Conservation (phyloP, 2,329 filamentous ascomycete species). For the Diaporthe nobilis region DNA sequence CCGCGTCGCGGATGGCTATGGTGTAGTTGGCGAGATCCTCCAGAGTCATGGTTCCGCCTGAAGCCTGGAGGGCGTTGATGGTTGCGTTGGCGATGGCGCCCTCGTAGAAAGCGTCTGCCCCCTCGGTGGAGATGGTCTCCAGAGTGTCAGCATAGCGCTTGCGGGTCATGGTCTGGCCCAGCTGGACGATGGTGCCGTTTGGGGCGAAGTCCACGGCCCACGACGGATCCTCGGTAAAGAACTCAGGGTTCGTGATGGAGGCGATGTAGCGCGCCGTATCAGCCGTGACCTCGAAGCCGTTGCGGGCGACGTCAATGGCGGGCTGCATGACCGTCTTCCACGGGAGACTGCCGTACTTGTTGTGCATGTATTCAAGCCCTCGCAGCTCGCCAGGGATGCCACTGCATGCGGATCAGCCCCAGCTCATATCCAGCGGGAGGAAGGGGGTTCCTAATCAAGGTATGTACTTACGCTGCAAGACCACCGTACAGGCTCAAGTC, state of each 20-base stretch:
- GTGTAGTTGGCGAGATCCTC: constrained; percentile 81
- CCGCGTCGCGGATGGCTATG: constrained; percentile 72
- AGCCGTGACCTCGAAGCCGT: constrained; percentile 79
- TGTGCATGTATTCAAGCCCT: constrained; percentile 81
- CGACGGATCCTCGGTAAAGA: constrained; percentile 77
- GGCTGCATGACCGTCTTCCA: constrained; percentile 79
- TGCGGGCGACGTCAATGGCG: constrained; percentile 78
- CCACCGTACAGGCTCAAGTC: constrained; percentile 77
- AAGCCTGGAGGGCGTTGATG: constrained; percentile 73
- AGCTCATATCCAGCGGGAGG: not conserved
- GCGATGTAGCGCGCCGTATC: constrained; percentile 82
- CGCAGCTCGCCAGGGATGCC: constrained; percentile 80
- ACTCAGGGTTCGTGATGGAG: constrained; percentile 64
- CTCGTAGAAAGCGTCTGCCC: constrained; percentile 78
- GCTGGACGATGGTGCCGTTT: constrained; percentile 73
- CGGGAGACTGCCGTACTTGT: constrained; percentile 72
- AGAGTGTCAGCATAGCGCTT: constrained; percentile 82
- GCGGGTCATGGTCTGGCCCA: constrained; percentile 82
- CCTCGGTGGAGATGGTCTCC: constrained; percentile 76
- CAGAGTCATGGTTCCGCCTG: constrained; percentile 83
- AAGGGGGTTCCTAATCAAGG: constrained; percentile 50
- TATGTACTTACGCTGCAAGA: constrained; percentile 74
- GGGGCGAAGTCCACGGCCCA: constrained; percentile 92
- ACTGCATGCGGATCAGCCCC: constrained; percentile 49
- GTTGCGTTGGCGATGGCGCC: constrained; percentile 79